A percentile compares a stretch with the other conserved stretches of the same genome.
Conservation (phyloP, 305 asterid genomes). For the Fraxinus nigra region DNA sequence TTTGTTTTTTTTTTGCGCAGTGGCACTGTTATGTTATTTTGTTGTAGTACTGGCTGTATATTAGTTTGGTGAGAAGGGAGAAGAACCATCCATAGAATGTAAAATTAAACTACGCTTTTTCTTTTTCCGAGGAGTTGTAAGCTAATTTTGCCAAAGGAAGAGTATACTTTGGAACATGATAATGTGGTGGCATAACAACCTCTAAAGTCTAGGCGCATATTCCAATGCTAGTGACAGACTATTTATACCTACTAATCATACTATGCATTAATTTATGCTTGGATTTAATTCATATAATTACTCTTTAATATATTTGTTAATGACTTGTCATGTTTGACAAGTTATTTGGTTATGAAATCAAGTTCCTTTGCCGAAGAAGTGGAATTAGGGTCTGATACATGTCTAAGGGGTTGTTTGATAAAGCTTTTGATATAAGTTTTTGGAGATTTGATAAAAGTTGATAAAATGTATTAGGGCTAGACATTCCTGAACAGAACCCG, state of each 20-base stretch:
- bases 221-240: not conserved
- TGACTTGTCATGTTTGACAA: not conserved
- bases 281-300: not conserved
- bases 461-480: not conserved
- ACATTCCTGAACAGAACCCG: too few relatives aligned
- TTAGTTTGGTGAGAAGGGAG: not conserved
- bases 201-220: not conserved
- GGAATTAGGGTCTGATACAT: not conserved
- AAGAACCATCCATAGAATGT: not conserved
- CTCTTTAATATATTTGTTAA: not conserved
- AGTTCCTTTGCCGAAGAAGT: not conserved
- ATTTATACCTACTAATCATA: not conserved
- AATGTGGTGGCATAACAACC: not conserved
- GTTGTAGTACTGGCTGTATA: not conserved
- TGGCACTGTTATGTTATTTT: not conserved
- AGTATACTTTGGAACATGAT: not conserved
- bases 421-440: not conserved
- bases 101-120: not conserved
- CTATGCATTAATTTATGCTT: not conserved
- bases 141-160: not conserved
- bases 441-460: not conserved
- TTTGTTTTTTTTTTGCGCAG: not conserved
- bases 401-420: not conserved
- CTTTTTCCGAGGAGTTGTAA: not conserved
- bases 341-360: not conserved